Evolutionary conservation across 2,329 filamentous ascomycete species (phyloP), one percentile per base, ranked within the genome.

Genomic region (Nigrograna mackinnonii): DNA sequence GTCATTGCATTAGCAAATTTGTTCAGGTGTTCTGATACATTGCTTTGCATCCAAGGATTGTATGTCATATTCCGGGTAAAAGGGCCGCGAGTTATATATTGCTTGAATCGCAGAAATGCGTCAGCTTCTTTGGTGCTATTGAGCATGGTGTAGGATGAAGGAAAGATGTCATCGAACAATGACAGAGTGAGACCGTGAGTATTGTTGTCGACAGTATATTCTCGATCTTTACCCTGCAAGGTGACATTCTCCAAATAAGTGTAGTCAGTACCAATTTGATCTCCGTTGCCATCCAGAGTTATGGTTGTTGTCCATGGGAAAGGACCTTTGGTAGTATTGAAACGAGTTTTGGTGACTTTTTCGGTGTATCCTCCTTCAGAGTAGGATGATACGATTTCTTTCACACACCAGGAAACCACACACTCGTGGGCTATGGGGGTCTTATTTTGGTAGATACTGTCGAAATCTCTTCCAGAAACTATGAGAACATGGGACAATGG

Each of bases 341-440:
- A n/a, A 20, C 47, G 41, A 1, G 21, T 41, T 2, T 48, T 17
- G 6, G 6, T 20, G 1, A 49, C 35, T 4, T 53, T 35, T 35
- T 58, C 57, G 13, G 34, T 7, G 17, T 62, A 60, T 0, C 11
- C 32, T 1, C 43, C 57, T 14, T 14, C 31, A 5, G 20, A 18
- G 12, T 57, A 62, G 0, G 49, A 44, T 1, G 58, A 61, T 4
- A 41, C 13, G 3, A 64, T 35, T 2, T 26, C 46, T 22, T 59
- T 48, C 4, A 62, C 50, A 24, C 58, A 64, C 56, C 54, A 64
- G 1, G 48, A 41, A 0, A 62, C 22, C 0, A 58, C 19, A 18
- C 60, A 62, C 34, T 64, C 58, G 0, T 55, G 50, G 0, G 47
- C 45, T 1, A 49, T 3, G 0, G 58, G 57, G 1, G 34, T 35